These are phyloP conservation scores for Tripterygium wilfordii DNA, from an alignment of 177 flowering plant genomes.

Conservation along the genomic window DNA sequence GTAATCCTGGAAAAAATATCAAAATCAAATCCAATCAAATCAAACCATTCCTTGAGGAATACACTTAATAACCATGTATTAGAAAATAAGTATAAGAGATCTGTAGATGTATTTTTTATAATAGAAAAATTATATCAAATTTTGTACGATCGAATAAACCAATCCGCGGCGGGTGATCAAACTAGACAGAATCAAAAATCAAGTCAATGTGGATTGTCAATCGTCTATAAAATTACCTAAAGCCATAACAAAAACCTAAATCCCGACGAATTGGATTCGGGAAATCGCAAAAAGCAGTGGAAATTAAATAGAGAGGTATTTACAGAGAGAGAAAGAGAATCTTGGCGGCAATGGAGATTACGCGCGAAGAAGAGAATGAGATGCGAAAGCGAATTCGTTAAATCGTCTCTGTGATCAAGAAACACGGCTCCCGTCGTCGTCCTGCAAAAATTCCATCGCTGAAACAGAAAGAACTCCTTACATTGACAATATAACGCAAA, in stretches of 20 bases:
- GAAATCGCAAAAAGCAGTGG: neutral
- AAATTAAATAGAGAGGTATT: neutral
- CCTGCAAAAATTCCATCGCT: neutral
- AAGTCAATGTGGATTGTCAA: conserved; percentile 1
- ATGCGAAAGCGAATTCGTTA: too few relatives aligned
- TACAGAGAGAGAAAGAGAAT: conserved; percentile 1
- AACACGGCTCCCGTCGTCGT: neutral
- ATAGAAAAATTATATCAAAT: too few relatives aligned
- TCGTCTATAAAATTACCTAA: neutral
- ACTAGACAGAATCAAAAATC: neutral
- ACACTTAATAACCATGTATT: too few relatives aligned
- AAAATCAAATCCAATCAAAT: too few relatives aligned
- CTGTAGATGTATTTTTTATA: too few relatives aligned
- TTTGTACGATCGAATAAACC: too few relatives aligned
- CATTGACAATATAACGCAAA: too few relatives aligned
- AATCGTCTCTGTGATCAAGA: too few relatives aligned
- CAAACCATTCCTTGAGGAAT: too few relatives aligned
- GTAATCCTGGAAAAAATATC: conserved; percentile 9
- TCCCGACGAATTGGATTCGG: neutral
- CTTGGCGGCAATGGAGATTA: conserved; percentile 5
- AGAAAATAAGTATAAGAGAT: too few relatives aligned
- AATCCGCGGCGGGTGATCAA: too few relatives aligned
- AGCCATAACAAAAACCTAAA: neutral
- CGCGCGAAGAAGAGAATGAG: conserved; percentile 14
- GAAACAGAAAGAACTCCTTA: too few relatives aligned